Percentiles rank a stretch among this genome's conserved stretches.
Conservation (phyloP, 208 protist genomes). For the Herpetomonas tarakana region DNA sequence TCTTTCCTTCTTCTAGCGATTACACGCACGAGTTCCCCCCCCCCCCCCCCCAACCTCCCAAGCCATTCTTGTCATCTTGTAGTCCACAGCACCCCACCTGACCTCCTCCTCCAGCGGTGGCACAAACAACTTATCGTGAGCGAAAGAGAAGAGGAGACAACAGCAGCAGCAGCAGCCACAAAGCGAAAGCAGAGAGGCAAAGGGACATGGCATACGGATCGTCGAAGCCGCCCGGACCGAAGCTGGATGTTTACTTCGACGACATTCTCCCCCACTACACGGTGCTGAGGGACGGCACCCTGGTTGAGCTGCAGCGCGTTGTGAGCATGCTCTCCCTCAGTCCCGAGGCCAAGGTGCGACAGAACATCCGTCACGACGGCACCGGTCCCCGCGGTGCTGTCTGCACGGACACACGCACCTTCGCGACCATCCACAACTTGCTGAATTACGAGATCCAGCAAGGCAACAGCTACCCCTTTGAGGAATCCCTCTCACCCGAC, state of each 20-base stretch:
- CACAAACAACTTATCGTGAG: too few relatives aligned
- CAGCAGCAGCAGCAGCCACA: too few relatives aligned
- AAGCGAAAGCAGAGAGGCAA: too few relatives aligned
- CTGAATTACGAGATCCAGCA: constrained; percentile 21
- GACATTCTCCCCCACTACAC: constrained; percentile 8
- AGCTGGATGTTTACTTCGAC: constrained; percentile 4
- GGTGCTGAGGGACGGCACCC: constrained; percentile 6
- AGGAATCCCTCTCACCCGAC: constrained; percentile 7
- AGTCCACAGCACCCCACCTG: too few relatives aligned
- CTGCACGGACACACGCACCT: constrained; percentile 1
- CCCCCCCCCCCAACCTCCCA: too few relatives aligned
- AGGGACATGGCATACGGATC: constrained; percentile 14
- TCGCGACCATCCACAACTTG: not conserved
- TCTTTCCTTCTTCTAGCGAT: too few relatives aligned
- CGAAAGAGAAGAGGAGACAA: too few relatives aligned
- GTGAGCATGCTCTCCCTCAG: constrained; percentile 2
- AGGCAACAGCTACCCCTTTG: constrained; percentile 20
- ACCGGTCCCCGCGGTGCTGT: not conserved
- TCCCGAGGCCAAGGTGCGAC: not conserved
- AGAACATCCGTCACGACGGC: not conserved
- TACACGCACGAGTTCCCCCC: too few relatives aligned
- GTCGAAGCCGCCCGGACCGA: constrained; percentile 8
- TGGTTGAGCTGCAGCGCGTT: constrained; percentile 10
- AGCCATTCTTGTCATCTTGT: too few relatives aligned
- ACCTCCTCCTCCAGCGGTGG: too few relatives aligned